Conservation (phyloP, 2,329 filamentous ascomycete species). For the Fusarium equiseti region DNA sequence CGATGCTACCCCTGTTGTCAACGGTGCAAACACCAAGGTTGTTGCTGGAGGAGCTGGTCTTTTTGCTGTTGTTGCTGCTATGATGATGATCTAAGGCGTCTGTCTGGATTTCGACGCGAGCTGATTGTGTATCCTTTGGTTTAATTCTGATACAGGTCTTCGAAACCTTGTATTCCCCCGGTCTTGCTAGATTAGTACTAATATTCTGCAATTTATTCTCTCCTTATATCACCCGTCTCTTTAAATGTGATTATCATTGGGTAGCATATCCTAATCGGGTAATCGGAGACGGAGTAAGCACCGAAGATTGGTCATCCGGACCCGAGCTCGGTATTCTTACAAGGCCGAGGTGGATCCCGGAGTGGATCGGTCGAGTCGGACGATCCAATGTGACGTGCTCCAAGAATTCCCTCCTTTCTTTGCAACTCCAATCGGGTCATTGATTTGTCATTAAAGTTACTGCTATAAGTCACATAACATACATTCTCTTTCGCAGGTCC, state of each 20-base stretch:
- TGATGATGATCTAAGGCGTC: slow-evolving; percentile 17
- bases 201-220: background rate
- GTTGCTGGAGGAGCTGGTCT: slow-evolving; percentile 14
- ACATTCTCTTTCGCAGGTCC: background rate
- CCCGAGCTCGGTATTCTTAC: slow-evolving; percentile 12
- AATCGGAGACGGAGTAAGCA: background rate
- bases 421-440: too few species aligned
- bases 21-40: slow-evolving; percentile 24
- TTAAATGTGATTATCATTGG: background rate
- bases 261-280: background rate
- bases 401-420: background rate
- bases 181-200: slow-evolving; percentile 1
- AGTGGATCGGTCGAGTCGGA: slow-evolving; percentile 11
- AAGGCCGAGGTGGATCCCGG: slow-evolving; percentile 24
- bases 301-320: slow-evolving; percentile 6
- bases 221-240: too few species aligned
- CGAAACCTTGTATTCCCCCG: background rate
- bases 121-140: background rate
- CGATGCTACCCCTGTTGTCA: slow-evolving; percentile 18
- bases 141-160: background rate
- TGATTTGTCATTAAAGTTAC: background rate
- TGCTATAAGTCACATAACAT: background rate
- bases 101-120: background rate
- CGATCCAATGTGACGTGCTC: background rate
- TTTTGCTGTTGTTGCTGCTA: slow-evolving; percentile 17